phyloP scores from a whole-genome alignment of 2,329 filamentous ascomycete genomes.

The Neonectria sp. region DNA sequence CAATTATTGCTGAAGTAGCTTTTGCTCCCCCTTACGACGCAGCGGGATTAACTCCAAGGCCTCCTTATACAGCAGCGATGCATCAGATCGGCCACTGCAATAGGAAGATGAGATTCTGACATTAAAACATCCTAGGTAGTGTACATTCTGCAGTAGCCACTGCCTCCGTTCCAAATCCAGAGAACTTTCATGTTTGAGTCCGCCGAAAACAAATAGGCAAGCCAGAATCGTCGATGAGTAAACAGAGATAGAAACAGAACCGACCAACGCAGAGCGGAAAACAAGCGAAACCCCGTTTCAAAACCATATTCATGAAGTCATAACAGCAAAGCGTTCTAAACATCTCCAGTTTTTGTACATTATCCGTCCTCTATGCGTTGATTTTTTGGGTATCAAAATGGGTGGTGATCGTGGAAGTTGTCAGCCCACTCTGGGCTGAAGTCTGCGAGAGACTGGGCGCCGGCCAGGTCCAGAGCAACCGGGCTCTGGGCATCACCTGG shows the following conservation, averaged over 20 bases:
- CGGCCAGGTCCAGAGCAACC: slow-evolving; percentile 41
- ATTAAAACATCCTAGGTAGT: slow-evolving; percentile 12
- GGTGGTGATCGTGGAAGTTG: slow-evolving; percentile 47
- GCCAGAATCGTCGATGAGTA: neutral
- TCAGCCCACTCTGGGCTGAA: slow-evolving; percentile 51
- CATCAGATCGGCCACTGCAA: neutral
- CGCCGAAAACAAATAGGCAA: neutral
- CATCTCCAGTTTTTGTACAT: slow-evolving; percentile 47
- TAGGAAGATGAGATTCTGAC: neutral
- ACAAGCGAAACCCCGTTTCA: slow-evolving; percentile 22
- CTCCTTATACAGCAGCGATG: neutral
- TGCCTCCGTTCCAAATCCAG: slow-evolving; percentile 1
- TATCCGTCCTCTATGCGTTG: slow-evolving; percentile 40
- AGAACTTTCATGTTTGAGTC: slow-evolving; percentile 7
- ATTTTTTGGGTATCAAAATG: slow-evolving; percentile 51
- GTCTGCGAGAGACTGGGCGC: slow-evolving; percentile 46
- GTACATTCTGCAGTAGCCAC: slow-evolving; percentile 16
- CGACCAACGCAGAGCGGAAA: slow-evolving; percentile 25
- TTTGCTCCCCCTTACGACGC: neutral
- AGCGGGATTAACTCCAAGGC: neutral
- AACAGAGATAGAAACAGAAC: slow-evolving; percentile 11
- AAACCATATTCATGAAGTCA: slow-evolving; percentile 50
- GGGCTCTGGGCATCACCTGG: slow-evolving; percentile 50
- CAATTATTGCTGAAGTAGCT: too few species aligned
- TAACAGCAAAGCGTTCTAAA: slow-evolving; percentile 46